Evolutionary conservation across 1,284 basidiomycete species (phyloP).

Genomic region (Malassezia pachydermatis): DNA sequence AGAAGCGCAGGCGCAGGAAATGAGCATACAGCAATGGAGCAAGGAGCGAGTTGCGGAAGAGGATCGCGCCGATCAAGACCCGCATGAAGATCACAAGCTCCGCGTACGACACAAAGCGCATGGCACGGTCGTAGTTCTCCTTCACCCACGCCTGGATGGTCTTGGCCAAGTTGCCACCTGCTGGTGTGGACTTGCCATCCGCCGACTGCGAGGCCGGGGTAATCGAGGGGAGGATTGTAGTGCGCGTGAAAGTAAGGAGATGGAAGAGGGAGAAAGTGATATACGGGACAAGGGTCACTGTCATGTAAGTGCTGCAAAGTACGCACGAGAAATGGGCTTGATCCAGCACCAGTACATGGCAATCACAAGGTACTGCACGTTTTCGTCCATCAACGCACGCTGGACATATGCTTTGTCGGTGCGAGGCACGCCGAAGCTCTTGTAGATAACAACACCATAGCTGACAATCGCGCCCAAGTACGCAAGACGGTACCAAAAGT

Average conservation of each 20-base stretch:
- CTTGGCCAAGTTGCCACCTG: conserved; percentile 26
- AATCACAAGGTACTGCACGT: conserved; percentile 47
- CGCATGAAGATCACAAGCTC: conserved; percentile 46
- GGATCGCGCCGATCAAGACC: conserved; percentile 42
- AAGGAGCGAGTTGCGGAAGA: conserved; percentile 42
- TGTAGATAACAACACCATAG: conserved; percentile 49
- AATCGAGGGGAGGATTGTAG: conserved; percentile 33
- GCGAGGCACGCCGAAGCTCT: conserved; percentile 45
- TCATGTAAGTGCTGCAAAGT: too few species aligned
- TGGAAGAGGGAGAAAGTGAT: conserved; percentile 48
- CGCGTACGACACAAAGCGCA: conserved; percentile 47
- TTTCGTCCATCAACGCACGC: conserved; percentile 47
- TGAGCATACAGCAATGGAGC: conserved; percentile 45
- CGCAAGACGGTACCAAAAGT: conserved; percentile 40
- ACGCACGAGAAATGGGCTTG: conserved; percentile 43
- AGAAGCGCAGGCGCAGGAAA: conserved; percentile 43
- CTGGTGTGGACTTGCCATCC: conserved; percentile 17
- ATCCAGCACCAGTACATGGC: conserved; percentile 48
- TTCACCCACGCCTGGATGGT: conserved; percentile 47
- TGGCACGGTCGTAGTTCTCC: conserved; percentile 48
- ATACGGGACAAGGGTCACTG: conserved; percentile 46
- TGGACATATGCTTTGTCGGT: conserved; percentile 45
- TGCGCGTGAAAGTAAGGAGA: conserved; percentile 40
- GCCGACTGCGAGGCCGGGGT: conserved; percentile 26
- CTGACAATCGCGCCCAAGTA: conserved; percentile 47